phyloP scores from a whole-genome alignment of 2,329 filamentous ascomycete genomes.

The Colletotrichum sublineola region DNA sequence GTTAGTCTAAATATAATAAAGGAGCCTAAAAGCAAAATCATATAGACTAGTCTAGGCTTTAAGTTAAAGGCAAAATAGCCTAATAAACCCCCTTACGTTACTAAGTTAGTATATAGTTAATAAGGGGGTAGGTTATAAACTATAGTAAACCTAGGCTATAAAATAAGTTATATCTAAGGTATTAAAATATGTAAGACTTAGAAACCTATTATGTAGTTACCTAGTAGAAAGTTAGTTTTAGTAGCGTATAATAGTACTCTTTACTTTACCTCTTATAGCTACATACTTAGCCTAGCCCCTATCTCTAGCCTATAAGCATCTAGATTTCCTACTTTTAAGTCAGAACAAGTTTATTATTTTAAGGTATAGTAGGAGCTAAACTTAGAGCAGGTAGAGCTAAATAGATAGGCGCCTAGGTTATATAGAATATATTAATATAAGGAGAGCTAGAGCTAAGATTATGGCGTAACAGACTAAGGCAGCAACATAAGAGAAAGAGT shows the following conservation, averaged over 20 bases:
- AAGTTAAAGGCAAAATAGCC: not conserved
- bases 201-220: not conserved
- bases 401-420: not conserved
- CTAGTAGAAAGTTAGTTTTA: not conserved
- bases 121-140: no score
- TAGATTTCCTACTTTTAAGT: not conserved
- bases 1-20: not conserved
- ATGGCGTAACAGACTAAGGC: no score
- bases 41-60: not conserved
- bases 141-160: not conserved
- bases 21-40: conserved; percentile 1
- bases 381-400: not conserved
- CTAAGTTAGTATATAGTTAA: not conserved
- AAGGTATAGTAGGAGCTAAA: not conserved
- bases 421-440: no score
- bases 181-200: not conserved
- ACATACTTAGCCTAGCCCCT: not conserved
- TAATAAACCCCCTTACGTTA: not conserved
- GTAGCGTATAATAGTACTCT: no score
- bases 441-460: no score
- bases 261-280: conserved; percentile 1
- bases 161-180: not conserved
- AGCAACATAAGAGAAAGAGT: conserved; percentile 8
- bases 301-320: not conserved
- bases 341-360: not conserved